Evolutionary conservation across 116 monocot species (phyloP).

Genomic region (Zostera marina): DNA sequence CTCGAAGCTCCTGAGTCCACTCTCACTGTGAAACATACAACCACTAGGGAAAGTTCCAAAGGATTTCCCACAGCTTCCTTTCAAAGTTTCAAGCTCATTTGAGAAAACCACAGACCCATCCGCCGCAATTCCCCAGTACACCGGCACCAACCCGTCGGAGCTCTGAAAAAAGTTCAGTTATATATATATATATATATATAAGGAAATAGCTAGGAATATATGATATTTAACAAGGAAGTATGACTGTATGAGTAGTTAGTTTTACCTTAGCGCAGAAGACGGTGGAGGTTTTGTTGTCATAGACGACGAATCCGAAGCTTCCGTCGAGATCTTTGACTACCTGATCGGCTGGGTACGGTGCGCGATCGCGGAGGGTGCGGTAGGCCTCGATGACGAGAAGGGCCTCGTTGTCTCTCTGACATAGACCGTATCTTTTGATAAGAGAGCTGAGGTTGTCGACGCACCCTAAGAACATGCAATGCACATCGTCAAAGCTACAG

Average conservation of each 20-base stretch:
- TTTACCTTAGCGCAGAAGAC: conserved; percentile 69
- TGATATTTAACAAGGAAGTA: too few relatives aligned
- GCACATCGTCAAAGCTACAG: conserved; percentile 52
- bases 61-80: conserved; percentile 33
- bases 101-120: background rate
- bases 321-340: conserved; percentile 65
- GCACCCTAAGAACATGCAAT: conserved; percentile 64
- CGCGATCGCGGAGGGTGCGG: conserved; percentile 80
- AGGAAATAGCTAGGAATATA: too few relatives aligned
- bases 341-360: conserved; percentile 85
- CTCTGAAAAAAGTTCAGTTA: too few relatives aligned
- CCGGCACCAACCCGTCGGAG: conserved; percentile 38
- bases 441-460: conserved; percentile 68
- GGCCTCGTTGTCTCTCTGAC: conserved; percentile 45
- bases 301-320: conserved; percentile 73
- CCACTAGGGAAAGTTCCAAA: conserved; percentile 78
- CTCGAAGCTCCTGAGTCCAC: conserved; percentile 63
- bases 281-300: conserved; percentile 37
- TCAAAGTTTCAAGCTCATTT: background rate
- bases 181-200: too few relatives aligned
- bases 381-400: conserved; percentile 80
- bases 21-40: conserved; percentile 44
- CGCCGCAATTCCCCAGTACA: conserved; percentile 19
- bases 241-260: too few relatives aligned
- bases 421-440: conserved; percentile 64